These are phyloP conservation scores for Urochloa ruziziensis DNA, from an alignment of 176 grass and related monocot species.

Conservation along the genomic window DNA sequence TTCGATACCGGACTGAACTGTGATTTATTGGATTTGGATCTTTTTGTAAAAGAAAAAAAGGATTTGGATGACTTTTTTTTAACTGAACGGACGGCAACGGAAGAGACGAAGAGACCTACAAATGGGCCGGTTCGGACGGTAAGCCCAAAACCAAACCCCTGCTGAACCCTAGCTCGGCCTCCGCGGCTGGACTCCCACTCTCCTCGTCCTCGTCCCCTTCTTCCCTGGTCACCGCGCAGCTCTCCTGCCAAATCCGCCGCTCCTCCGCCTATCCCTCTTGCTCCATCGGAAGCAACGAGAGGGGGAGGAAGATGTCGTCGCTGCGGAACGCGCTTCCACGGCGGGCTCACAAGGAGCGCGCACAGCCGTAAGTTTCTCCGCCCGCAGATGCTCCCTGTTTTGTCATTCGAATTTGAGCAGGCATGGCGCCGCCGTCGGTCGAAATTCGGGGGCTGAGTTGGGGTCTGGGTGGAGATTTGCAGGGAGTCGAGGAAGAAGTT, in stretches of 20 bases:
- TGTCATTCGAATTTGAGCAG: background rate
- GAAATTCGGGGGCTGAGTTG: background rate
- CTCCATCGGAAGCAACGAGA: background rate
- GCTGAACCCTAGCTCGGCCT: constrained; percentile 35
- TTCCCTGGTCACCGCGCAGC: no score
- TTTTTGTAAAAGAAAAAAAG: no score
- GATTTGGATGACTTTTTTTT: no score
- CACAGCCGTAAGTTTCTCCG: constrained; percentile 71
- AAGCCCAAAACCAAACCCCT: constrained; percentile 16
- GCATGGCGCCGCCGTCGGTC: background rate
- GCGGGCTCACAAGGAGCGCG: constrained; percentile 85
- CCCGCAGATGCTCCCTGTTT: background rate
- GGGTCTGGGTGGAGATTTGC: constrained; percentile 18
- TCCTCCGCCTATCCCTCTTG: background rate
- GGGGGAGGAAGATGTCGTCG: constrained; percentile 67
- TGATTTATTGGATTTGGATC: no score
- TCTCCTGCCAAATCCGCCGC: background rate
- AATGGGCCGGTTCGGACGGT: no score
- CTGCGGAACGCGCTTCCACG: constrained; percentile 85
- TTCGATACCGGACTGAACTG: no score
- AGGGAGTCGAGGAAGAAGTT: constrained; percentile 79
- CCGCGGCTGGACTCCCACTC: background rate
- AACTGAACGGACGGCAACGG: no score
- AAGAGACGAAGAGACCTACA: no score
- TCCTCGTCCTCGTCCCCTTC: background rate